Conservation (phyloP, 2,329 filamentous ascomycete genomes). For the Sporothrix dimorphospora region DNA sequence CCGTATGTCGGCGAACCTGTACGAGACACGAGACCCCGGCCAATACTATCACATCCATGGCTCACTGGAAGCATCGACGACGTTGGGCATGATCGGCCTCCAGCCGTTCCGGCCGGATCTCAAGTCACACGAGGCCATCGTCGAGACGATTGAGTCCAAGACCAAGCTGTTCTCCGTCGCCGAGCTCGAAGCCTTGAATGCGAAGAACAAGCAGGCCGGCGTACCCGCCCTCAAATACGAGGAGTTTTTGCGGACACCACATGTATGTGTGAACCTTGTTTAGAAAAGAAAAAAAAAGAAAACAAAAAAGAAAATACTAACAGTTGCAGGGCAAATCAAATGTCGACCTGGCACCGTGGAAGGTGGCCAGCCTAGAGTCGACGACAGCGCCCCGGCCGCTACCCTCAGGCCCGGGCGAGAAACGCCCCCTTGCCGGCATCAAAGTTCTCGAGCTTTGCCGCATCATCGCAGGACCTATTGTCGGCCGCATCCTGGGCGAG, state of each 20-base stretch:
- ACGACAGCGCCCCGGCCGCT: conserved; percentile 53
- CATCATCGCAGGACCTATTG: conserved; percentile 52
- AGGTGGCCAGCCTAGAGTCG: conserved; percentile 49
- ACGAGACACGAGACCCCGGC: conserved; percentile 29
- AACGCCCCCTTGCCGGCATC: conserved; percentile 48
- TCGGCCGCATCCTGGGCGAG: conserved; percentile 48
- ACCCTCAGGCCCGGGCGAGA: conserved; percentile 36
- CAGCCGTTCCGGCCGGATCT: conserved; percentile 44
- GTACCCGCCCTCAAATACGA: conserved; percentile 50
- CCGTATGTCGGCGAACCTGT: conserved; percentile 34
- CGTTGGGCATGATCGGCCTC: conserved; percentile 52
- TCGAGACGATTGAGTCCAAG: conserved; percentile 59
- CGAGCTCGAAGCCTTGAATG: conserved; percentile 49
- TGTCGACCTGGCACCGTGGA: conserved; percentile 49
- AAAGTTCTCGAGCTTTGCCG: conserved; percentile 55
- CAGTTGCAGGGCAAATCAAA: conserved; percentile 42
- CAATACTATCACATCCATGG: conserved; percentile 63
- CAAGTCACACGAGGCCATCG: conserved; percentile 48
- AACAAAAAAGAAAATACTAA: background rate
- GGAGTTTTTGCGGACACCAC: conserved; percentile 47
- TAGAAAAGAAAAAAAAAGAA: background rate
- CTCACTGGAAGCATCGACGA: conserved; percentile 49
- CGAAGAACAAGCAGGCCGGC: conserved; percentile 48
- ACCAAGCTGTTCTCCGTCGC: conserved; percentile 41
- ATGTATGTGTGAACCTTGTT: conserved; percentile 26